phyloP scores from a whole-genome alignment of 2,329 filamentous ascomycete genomes.

The Neurospora sp. region DNA sequence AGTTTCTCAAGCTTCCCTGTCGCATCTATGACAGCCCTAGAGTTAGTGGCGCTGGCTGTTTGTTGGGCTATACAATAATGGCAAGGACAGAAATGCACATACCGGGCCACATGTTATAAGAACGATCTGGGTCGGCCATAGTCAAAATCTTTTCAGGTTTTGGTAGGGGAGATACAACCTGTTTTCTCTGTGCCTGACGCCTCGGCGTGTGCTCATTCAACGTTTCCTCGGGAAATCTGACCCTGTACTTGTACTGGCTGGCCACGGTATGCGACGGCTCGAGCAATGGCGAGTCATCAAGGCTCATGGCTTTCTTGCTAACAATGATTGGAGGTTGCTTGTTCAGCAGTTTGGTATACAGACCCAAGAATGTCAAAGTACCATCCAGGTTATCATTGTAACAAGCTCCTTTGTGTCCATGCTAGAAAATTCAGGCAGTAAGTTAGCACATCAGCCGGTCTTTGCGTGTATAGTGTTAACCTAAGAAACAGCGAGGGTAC shows the following conservation, averaged over 20 bases:
- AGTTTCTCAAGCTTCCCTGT: not conserved
- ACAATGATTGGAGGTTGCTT: constrained; percentile 11
- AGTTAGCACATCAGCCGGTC: not conserved
- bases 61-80: not conserved
- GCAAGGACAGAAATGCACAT: not conserved
- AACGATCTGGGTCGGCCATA: constrained; percentile 10
- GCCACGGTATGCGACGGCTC: not conserved
- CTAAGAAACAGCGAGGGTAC: not conserved
- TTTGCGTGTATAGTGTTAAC: not conserved
- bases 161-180: not conserved
- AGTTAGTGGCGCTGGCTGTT: not conserved
- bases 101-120: constrained; percentile 12
- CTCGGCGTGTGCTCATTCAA: not conserved
- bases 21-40: not conserved
- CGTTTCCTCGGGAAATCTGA: not conserved
- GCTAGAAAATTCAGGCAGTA: not conserved
- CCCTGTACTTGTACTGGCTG: not conserved
- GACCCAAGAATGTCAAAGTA: not conserved
- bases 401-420: not conserved
- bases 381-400: not conserved
- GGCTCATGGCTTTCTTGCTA: constrained; percentile 4
- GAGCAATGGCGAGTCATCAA: constrained; percentile 6
- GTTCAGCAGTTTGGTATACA: constrained; percentile 4
- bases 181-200: not conserved
- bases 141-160: not conserved